Percentiles rank a stretch among this genome's conserved stretches.
phyloP scores from a whole-genome alignment of 2,329 filamentous ascomycete genomes.

The Aspergillus aculeatinus region DNA sequence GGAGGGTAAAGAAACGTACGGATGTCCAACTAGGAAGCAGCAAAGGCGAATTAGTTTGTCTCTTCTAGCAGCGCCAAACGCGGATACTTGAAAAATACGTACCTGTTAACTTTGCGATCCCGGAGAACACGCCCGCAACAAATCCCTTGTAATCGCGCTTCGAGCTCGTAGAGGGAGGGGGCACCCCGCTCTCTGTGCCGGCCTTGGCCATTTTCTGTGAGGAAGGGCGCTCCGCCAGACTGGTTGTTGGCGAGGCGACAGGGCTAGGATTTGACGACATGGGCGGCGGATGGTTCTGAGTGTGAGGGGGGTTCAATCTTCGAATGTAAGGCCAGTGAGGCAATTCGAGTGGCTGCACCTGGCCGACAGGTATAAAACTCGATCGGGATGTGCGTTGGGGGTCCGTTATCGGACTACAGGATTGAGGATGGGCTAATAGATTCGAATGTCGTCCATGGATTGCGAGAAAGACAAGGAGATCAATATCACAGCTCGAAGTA shows the following conservation, averaged over 20 bases:
- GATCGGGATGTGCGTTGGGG: neutral
- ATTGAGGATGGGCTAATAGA: neutral
- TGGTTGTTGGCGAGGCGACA: constrained; percentile 7
- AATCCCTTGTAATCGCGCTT: constrained; percentile 83
- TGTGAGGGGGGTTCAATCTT: neutral
- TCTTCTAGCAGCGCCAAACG: neutral
- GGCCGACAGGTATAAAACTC: neutral
- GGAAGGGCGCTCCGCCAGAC: constrained; percentile 6
- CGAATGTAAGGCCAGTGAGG: neutral
- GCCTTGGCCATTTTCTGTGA: constrained; percentile 7
- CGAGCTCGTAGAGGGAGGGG: constrained; percentile 17
- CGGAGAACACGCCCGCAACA: constrained; percentile 92
- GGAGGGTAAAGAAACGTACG: constrained; percentile 42
- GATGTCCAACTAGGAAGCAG: constrained; percentile 55
- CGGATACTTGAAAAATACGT: constrained; percentile 29
- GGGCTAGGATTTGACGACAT: constrained; percentile 26
- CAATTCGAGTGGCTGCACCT: neutral
- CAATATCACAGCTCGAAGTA: neutral
- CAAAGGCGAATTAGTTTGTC: neutral
- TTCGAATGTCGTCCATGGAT: neutral
- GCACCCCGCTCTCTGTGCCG: constrained; percentile 5
- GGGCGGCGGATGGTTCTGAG: neutral
- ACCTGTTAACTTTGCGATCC: constrained; percentile 86
- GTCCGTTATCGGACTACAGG: constrained; percentile 16
- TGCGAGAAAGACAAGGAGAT: neutral